Evolutionary conservation across 345 rosid genomes (phyloP).

Genomic region (Kandelia obovata): DNA sequence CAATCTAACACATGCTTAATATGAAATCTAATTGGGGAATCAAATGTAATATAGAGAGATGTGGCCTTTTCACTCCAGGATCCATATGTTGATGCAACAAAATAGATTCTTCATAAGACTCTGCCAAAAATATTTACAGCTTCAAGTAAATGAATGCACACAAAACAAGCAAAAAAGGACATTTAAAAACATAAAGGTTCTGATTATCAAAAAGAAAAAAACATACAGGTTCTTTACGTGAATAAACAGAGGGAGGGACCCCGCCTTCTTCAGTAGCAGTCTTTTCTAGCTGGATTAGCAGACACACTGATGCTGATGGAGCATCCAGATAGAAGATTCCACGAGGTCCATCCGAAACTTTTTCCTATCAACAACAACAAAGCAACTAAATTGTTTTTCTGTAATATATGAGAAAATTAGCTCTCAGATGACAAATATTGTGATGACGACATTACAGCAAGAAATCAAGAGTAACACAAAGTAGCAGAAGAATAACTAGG

Average conservation of each 20-base stretch:
- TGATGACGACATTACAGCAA: background rate
- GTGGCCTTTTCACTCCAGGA: too few relatives aligned
- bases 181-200: background rate
- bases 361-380: constrained; percentile 46
- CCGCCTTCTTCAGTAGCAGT: constrained; percentile 94
- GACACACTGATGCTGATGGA: constrained; percentile 82
- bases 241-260: constrained; percentile 86
- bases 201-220: background rate
- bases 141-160: background rate
- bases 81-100: too few relatives aligned
- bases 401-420: background rate
- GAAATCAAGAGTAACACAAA: background rate
- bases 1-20: too few relatives aligned
- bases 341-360: constrained; percentile 54
- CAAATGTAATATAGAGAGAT: too few relatives aligned
- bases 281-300: constrained; percentile 88
- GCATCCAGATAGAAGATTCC: constrained; percentile 92
- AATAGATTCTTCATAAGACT: too few relatives aligned
- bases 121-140: background rate
- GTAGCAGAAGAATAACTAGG: too few relatives aligned
- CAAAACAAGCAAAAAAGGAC: background rate
- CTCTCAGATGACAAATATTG: background rate
- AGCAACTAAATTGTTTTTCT: constrained; percentile 5
- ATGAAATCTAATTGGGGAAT: too few relatives aligned
- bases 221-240: constrained; percentile 98